Evolutionary conservation across 768 basidiomycete genomes (phyloP).

Genomic region (Pisolithus sp.): DNA sequence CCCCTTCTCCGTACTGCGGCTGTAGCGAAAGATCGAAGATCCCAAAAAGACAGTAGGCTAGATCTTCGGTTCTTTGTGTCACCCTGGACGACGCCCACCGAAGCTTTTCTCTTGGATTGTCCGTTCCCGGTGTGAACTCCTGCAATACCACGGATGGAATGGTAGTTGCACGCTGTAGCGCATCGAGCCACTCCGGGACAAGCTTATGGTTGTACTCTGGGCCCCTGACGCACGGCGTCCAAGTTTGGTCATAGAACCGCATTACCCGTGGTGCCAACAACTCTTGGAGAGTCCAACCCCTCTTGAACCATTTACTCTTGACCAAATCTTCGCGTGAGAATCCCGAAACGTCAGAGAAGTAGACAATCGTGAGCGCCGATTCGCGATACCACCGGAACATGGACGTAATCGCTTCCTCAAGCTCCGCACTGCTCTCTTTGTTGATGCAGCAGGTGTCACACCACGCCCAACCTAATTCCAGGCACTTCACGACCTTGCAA

Average conservation of each 20-base stretch:
- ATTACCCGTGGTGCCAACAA: slow-evolving; percentile 1
- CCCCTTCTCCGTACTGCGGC: slow-evolving; percentile 15
- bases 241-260: slow-evolving; percentile 3
- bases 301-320: slow-evolving; percentile 4
- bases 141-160: neutral
- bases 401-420: slow-evolving; percentile 6
- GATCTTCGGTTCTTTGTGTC: slow-evolving; percentile 5
- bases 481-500: neutral
- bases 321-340: neutral
- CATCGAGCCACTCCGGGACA: neutral
- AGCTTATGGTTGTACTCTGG: slow-evolving; percentile 4
- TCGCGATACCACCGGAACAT: slow-evolving; percentile 9
- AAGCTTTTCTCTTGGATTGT: slow-evolving; percentile 4
- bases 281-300: slow-evolving; percentile 4
- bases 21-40: slow-evolving; percentile 9
- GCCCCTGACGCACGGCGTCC: slow-evolving; percentile 1
- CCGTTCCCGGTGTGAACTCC: neutral
- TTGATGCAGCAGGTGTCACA: slow-evolving; percentile 11
- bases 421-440: slow-evolving; percentile 12
- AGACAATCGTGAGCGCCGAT: slow-evolving; percentile 7
- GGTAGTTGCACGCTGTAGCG: neutral
- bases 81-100: slow-evolving; percentile 1
- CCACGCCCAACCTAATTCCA: slow-evolving; percentile 3
- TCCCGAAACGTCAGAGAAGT: slow-evolving; percentile 2
- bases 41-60: slow-evolving; percentile 10